Evolutionary conservation across 331 rosid species (phyloP).

Genomic region (Malus hybrid): DNA sequence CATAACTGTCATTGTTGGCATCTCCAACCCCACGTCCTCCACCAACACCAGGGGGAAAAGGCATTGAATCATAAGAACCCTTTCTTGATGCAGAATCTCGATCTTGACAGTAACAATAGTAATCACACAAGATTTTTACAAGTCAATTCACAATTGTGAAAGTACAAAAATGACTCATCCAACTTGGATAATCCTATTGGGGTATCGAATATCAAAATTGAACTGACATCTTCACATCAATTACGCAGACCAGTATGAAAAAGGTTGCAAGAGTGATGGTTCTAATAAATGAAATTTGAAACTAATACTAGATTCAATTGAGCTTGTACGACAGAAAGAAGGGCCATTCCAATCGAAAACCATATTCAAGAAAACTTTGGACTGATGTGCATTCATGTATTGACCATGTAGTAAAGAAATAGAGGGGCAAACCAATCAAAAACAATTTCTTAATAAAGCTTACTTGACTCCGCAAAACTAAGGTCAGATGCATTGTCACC

Average conservation of each 20-base stretch:
- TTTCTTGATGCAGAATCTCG: slow-evolving; percentile 69
- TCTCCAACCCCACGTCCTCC: slow-evolving; percentile 84
- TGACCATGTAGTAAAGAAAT: neutral
- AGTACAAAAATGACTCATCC: slow-evolving; percentile 28
- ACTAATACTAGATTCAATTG: neutral
- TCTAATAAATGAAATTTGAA: neutral
- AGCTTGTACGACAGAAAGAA: neutral
- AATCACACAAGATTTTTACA: slow-evolving; percentile 42
- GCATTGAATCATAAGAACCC: slow-evolving; percentile 81
- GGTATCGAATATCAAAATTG: slow-evolving; percentile 5
- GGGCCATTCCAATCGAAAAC: neutral
- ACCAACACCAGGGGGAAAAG: slow-evolving; percentile 99
- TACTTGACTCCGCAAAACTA: slow-evolving; percentile 72
- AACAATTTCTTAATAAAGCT: slow-evolving; percentile 32
- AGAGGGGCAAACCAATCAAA: slow-evolving; percentile 13
- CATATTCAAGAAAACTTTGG: neutral
- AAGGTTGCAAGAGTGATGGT: neutral
- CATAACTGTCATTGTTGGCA: slow-evolving; percentile 46
- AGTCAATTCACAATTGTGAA: slow-evolving; percentile 37
- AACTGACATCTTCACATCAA: slow-evolving; percentile 6
- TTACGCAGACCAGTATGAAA: slow-evolving; percentile 14
- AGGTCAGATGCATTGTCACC: slow-evolving; percentile 57
- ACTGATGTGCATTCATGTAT: neutral
- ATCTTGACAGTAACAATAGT: slow-evolving; percentile 53
- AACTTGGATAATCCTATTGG: slow-evolving; percentile 20